A percentile compares a stretch with the other conserved stretches of the same genome.
phyloP scores from a whole-genome alignment of 78 protist species.

The Corallochytrium limacisporum region DNA sequence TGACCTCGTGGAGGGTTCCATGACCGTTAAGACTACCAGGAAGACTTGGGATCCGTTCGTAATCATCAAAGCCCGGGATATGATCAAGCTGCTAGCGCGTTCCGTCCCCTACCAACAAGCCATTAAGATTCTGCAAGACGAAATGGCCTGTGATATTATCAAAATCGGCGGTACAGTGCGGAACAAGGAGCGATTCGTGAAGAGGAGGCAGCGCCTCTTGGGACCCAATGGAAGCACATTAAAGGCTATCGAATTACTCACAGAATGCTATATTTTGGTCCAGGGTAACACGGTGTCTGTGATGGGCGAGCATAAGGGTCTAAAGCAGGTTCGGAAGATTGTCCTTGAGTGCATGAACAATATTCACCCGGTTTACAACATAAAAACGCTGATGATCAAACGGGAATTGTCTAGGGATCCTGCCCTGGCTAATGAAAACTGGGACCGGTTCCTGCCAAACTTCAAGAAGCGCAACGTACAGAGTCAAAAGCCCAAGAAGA shows the following conservation, averaged over 20 bases:
- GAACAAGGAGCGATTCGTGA: conserved; percentile 78
- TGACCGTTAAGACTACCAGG: conserved; percentile 88
- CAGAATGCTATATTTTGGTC: conserved; percentile 84
- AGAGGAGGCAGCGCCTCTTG: conserved; percentile 91
- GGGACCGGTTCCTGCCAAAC: conserved; percentile 91
- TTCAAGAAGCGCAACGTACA: conserved; percentile 66
- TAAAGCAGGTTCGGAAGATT: conserved; percentile 60
- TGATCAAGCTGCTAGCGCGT: conserved; percentile 78
- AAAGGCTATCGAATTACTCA: conserved; percentile 91
- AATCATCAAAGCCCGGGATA: conserved; percentile 81
- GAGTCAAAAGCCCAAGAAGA: conserved; percentile 16
- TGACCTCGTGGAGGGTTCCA: conserved; percentile 84
- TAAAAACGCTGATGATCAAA: conserved; percentile 91
- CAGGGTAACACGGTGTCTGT: conserved; percentile 93
- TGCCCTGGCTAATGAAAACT: conserved; percentile 56
- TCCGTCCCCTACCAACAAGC: conserved; percentile 81
- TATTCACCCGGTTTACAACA: conserved; percentile 94
- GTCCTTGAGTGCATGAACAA: conserved; percentile 93
- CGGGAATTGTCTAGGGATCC: conserved; percentile 83
- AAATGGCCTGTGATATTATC: conserved; percentile 80
- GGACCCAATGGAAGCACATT: conserved; percentile 96
- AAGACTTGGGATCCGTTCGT: conserved; percentile 94
- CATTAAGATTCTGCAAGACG: conserved; percentile 56
- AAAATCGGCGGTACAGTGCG: conserved; percentile 54
- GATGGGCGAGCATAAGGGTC: conserved; percentile 73